Percentiles rank a stretch among this genome's conserved stretches.
Evolutionary conservation across 495 filamentous ascomycete species (phyloP).

Genomic region (Xylaria longipes): DNA sequence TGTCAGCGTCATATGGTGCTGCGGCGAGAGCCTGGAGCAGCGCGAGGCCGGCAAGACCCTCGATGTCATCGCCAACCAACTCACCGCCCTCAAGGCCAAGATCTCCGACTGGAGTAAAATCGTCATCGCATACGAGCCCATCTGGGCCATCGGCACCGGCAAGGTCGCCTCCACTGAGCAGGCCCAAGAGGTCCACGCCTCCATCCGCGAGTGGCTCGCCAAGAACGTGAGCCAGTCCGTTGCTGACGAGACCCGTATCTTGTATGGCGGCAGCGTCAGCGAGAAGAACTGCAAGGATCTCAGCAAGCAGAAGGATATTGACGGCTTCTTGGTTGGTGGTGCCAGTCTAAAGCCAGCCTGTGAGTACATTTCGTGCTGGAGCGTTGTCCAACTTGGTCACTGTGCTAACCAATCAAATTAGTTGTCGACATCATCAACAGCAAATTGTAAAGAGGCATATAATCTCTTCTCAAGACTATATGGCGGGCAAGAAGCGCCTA

Average conservation of each 20-base stretch:
- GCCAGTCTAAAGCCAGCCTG: conserved; percentile 98
- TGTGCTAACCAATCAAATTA: conserved; percentile 41
- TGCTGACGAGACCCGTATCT: conserved; percentile 80
- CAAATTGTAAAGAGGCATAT: conserved; percentile 45
- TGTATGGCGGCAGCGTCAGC: conserved; percentile 95
- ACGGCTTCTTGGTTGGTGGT: conserved; percentile 97
- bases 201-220: conserved; percentile 87
- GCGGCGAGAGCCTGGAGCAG: conserved; percentile 93
- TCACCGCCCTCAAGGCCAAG: conserved; percentile 70
- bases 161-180: conserved; percentile 95
- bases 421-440: conserved; percentile 69
- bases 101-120: conserved; percentile 88
- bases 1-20: conserved; percentile 90
- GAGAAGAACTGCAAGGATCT: conserved; percentile 98
- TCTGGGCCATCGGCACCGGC: conserved; percentile 99
- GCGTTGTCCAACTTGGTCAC: not conserved
- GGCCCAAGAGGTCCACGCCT: conserved; percentile 93
- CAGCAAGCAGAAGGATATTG: conserved; percentile 89
- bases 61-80: conserved; percentile 83
- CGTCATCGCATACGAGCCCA: conserved; percentile 97
- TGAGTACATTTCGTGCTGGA: conserved; percentile 56
- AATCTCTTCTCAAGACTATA: not conserved
- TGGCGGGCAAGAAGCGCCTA: not conserved
- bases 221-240: conserved; percentile 72
- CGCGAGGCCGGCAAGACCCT: conserved; percentile 87